A percentile compares a stretch with the other conserved stretches of the same genome.
phyloP scores from a whole-genome alignment of 257 asterid species.

The Solanum peruvianum region DNA sequence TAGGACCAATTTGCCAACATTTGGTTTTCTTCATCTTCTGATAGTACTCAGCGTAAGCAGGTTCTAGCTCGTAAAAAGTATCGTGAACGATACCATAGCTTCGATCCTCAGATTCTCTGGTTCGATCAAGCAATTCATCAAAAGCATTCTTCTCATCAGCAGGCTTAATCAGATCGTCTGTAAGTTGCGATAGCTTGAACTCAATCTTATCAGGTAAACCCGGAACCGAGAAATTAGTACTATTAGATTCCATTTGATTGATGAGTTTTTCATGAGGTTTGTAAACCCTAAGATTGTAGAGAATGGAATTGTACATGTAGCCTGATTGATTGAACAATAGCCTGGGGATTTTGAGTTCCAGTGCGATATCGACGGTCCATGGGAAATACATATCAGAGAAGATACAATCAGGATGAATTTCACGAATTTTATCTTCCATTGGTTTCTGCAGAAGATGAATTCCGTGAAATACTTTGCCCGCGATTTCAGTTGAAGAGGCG shows the following conservation, averaged over 20 bases:
- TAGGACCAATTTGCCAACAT: not conserved
- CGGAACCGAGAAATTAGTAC: not conserved
- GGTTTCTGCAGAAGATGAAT: not conserved
- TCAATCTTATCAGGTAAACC: not conserved
- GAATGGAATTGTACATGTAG: not conserved
- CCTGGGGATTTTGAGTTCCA: not conserved
- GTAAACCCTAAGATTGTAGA: not conserved
- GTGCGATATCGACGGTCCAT: not conserved
- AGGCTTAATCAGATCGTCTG: not conserved
- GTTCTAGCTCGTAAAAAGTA: not conserved
- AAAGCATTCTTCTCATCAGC: not conserved
- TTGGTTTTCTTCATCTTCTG: not conserved
- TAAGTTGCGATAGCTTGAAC: not conserved
- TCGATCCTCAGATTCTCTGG: not conserved
- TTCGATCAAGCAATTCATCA: not conserved
- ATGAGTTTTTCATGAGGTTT: not conserved
- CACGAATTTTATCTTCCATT: not conserved
- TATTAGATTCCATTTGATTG: not conserved
- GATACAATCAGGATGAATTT: not conserved
- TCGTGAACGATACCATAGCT: not conserved
- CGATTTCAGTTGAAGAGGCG: not conserved
- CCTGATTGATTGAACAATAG: not conserved
- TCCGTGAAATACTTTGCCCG: fast-evolving
- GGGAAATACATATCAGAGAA: not conserved
- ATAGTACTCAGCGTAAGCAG: not conserved